Evolutionary conservation across 306 rosid genomes (phyloP), one percentile per base, ranked within the genome.

Genomic region (Trichosanthes truncata): DNA sequence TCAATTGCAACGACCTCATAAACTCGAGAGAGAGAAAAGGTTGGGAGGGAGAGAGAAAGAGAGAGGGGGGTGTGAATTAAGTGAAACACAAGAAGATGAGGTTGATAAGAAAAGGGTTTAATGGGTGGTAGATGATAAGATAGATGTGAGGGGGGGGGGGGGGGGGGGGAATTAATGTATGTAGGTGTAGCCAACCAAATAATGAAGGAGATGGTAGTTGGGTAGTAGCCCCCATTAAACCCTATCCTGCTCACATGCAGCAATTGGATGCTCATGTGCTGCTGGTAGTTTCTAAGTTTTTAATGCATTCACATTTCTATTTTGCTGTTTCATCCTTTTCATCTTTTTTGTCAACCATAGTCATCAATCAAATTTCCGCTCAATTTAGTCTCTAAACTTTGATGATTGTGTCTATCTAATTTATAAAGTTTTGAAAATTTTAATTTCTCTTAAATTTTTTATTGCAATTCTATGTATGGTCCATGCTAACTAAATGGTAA

Each of bases 181-280:
- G 10, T 49, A 74, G 61, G 0, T 74, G 78, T 46, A 9, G 61
- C 4, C 61, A 74, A 26, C 61, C 43, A 74, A 74, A 48, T 74
- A 74, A 74, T 74, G 78, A 17, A 41, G 78, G 11, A 74, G 26
- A 29, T 12, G 60, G 43, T 74, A 48, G 78, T 31, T 74, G 78
- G 76, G 61, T 23, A 18, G 41, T 26, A 72, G 59, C 25, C 52
- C 4, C 61, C 41, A 74, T 74, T 74, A 74, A 74, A 17, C 41
- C 78, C 46, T 72, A 72, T 72, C 56, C 77, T 43, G 0, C 46
- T 23, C 15, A 41, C 51, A 38, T 41, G 35, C 77, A 45, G 9
- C 78, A 73, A 29, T 48, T 73, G 60, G 56, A 49, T 73, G 4
- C 9, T 40, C 53, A 43, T 35, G 48, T 66, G 38, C 36, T 41